Conservation (phyloP, 176 grass and related monocot genomes). For the Cenchrus purpureus region DNA sequence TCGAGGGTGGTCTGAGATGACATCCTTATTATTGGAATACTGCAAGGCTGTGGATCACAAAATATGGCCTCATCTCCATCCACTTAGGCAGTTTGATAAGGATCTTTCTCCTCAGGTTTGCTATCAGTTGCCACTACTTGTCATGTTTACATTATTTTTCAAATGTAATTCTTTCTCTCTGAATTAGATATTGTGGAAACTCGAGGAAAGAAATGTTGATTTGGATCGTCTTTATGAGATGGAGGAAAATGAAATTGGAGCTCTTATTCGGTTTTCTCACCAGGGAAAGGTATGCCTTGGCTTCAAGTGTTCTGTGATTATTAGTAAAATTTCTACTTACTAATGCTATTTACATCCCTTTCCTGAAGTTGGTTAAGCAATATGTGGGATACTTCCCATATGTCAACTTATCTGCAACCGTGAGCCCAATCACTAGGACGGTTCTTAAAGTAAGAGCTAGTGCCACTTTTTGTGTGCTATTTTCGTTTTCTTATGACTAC, state of each 20-base stretch:
- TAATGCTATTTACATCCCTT: slow-evolving; percentile 37
- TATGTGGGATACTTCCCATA: slow-evolving; percentile 75
- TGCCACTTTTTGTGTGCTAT: background rate
- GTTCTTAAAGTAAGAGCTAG: slow-evolving; percentile 81
- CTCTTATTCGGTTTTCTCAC: slow-evolving; percentile 80
- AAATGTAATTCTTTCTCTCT: slow-evolving; percentile 35
- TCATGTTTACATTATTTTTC: slow-evolving; percentile 23
- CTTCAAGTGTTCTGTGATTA: slow-evolving; percentile 32
- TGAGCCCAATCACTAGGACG: slow-evolving; percentile 96
- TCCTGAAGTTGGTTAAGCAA: slow-evolving; percentile 90
- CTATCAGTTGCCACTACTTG: slow-evolving; percentile 16
- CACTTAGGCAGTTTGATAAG: slow-evolving; percentile 87
- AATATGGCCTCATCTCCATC: slow-evolving; percentile 94
- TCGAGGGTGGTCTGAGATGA: slow-evolving; percentile 91
- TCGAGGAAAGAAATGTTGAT: slow-evolving; percentile 87
- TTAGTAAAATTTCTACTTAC: slow-evolving; percentile 28
- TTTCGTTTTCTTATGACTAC: slow-evolving; percentile 13
- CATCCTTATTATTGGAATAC: slow-evolving; percentile 83
- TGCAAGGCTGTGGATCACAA: slow-evolving; percentile 90
- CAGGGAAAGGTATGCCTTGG: slow-evolving; percentile 69
- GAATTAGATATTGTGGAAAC: slow-evolving; percentile 79
- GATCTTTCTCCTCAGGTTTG: slow-evolving; percentile 81
- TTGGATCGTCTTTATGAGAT: slow-evolving; percentile 88
- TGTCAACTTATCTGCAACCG: slow-evolving; percentile 74
- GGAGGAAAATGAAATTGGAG: slow-evolving; percentile 97